Evolutionary conservation across 2,329 filamentous ascomycete species (phyloP).

Genomic region (Samsoniella hepiali): DNA sequence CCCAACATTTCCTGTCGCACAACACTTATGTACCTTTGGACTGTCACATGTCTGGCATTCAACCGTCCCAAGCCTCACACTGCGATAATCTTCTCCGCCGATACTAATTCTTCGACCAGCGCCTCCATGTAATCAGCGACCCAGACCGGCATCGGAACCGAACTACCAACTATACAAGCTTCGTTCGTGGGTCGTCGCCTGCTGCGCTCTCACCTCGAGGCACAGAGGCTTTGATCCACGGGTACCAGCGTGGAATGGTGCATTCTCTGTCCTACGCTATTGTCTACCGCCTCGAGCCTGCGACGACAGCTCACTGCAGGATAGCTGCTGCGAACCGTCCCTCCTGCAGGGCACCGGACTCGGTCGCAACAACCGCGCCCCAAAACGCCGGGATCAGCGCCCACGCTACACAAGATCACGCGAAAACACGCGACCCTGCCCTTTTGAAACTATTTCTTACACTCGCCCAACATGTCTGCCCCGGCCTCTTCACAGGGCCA

Average conservation of each 20-base stretch:
- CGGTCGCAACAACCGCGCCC: slow-evolving; percentile 1
- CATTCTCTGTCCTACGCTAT: slow-evolving; percentile 37
- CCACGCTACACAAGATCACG: slow-evolving; percentile 16
- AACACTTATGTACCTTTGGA: background rate
- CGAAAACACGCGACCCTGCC: background rate
- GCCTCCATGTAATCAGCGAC: slow-evolving; percentile 17
- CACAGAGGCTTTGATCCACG: slow-evolving; percentile 30
- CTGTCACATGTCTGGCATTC: background rate
- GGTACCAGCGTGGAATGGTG: slow-evolving; percentile 38
- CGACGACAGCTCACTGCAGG: slow-evolving; percentile 24
- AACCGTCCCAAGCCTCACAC: background rate
- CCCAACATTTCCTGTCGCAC: slow-evolving; percentile 12
- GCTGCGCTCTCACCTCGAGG: slow-evolving; percentile 24
- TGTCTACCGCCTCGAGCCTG: slow-evolving; percentile 22
- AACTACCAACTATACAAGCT: background rate
- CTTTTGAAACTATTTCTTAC: slow-evolving; percentile 25
- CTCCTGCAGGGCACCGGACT: slow-evolving; percentile 24
- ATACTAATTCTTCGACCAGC: slow-evolving; percentile 9
- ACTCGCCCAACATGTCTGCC: slow-evolving; percentile 54
- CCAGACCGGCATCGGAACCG: background rate
- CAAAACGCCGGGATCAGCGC: slow-evolving; percentile 19
- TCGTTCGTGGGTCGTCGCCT: slow-evolving; percentile 27
- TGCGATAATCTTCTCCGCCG: background rate
- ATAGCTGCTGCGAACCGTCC: slow-evolving; percentile 21
- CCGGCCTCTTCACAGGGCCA: slow-evolving; percentile 56